These are phyloP conservation scores for Phytophthora podocarpi DNA, from an alignment of 352 stramenopile species.

Conservation along the genomic window DNA sequence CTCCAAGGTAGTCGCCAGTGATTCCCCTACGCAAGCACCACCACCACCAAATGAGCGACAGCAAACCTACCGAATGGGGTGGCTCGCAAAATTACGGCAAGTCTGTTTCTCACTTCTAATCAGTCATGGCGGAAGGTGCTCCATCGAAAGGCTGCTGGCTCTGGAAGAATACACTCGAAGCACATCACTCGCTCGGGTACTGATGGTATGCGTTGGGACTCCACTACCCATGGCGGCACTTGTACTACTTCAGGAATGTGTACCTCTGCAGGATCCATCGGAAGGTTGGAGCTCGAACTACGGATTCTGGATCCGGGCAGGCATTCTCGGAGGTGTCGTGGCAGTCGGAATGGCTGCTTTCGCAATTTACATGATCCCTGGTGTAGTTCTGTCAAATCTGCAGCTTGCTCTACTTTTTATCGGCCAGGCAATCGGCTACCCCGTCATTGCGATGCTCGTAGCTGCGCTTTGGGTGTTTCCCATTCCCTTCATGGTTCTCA, in stretches of 20 bases:
- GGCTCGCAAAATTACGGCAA: background rate
- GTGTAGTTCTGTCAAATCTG: slow-evolving; percentile 2
- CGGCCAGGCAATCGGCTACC: slow-evolving; percentile 6
- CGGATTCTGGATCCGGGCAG: slow-evolving; percentile 29
- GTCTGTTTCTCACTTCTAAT: background rate
- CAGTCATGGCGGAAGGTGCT: slow-evolving; percentile 12
- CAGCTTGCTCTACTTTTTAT: slow-evolving; percentile 16
- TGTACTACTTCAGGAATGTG: slow-evolving; percentile 15
- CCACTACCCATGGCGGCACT: slow-evolving; percentile 18
- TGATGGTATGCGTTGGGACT: slow-evolving; percentile 19
- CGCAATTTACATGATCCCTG: slow-evolving; percentile 25
- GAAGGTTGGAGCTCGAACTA: slow-evolving; percentile 32
- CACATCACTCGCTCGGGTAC: background rate
- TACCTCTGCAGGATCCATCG: slow-evolving; percentile 22
- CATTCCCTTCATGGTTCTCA: slow-evolving; percentile 30
- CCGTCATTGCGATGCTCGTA: slow-evolving; percentile 13
- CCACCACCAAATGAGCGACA: background rate
- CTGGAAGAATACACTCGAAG: slow-evolving; percentile 23
- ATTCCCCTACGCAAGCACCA: background rate
- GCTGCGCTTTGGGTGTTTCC: slow-evolving; percentile 29
- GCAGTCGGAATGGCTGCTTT: slow-evolving; percentile 10
- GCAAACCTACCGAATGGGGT: background rate
- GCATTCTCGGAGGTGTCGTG: slow-evolving; percentile 5
- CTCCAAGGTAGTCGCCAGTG: background rate
- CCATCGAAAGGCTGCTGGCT: slow-evolving; percentile 10